phyloP scores from a whole-genome alignment of 495 filamentous ascomycete species.

The Penicillium pulvis region DNA sequence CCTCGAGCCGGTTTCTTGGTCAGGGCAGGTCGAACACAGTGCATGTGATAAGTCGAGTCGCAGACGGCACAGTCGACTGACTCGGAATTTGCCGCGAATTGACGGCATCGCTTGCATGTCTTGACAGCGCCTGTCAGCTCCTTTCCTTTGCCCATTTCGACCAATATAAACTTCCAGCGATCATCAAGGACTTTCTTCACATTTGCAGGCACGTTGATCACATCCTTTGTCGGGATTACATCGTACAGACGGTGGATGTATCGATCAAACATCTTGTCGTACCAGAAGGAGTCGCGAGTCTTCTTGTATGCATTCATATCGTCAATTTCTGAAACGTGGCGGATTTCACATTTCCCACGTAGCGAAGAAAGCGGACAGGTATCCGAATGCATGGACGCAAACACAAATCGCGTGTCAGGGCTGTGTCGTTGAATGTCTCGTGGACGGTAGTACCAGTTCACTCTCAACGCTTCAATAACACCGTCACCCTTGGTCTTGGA shows the following conservation, averaged over 20 bases:
- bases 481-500: constrained; percentile 68
- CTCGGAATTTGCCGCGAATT: constrained; percentile 91
- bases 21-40: constrained; percentile 88
- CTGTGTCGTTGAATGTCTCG: constrained; percentile 92
- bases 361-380: constrained; percentile 88
- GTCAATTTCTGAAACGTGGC: constrained; percentile 81
- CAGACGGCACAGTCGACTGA: constrained; percentile 98
- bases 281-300: constrained; percentile 87
- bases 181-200: constrained; percentile 95
- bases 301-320: constrained; percentile 84
- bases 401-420: constrained; percentile 84
- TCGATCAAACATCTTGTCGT: constrained; percentile 94
- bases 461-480: constrained; percentile 81
- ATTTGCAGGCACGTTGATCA: constrained; percentile 92
- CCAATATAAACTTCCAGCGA: constrained; percentile 91
- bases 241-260: constrained; percentile 99
- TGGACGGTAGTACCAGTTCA: constrained; percentile 98
- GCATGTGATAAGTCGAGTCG: constrained; percentile 96
- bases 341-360: constrained; percentile 88
- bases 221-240: constrained; percentile 85
- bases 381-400: constrained; percentile 98
- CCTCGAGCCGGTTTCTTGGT: constrained; percentile 96
- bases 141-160: constrained; percentile 88
- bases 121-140: constrained; percentile 97
- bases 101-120: constrained; percentile 85